Base-by-base conservation (phyloP, 352 stramenopile genomes). In the Phytopythium litorale region DNA sequence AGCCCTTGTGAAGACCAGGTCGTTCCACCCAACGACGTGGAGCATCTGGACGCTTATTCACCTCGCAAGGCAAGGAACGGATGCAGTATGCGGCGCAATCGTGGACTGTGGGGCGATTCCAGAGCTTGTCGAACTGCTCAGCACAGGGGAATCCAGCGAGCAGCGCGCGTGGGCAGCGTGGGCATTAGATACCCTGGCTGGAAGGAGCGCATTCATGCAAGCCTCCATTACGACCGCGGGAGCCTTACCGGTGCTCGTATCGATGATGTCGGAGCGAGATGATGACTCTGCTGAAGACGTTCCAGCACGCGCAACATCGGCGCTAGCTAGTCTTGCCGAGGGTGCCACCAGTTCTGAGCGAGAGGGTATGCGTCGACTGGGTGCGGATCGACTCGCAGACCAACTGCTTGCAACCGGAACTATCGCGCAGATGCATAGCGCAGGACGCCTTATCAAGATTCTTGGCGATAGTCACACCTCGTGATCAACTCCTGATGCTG, bases 71-170 rank as follows among this genome's bases (percentile, higher is more conserved):
- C 40, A 19, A 33, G n/a, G 46, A 33, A 16, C n/a, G 6, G 46
- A 52, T 19, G 21, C n/a, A 13, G n/a, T 52, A 13, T 19, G 46
- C 23, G 3, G 9, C 13, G 21, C 21, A 32, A 19, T 52, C 15
- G n/a, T 25, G 4, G 11, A 33, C 46, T 25, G 7, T 25, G 46
- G 46, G 30, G 46, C 46, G 46, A 52, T 52, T 33, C 46, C 46
- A 19, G 46, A 32, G 46, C 21, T 52, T 52, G 46, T 52, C n/a
- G n/a, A n/a, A 32, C 46, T 52, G 13, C n/a, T 52, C 21, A 45
- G 16, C 37, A 21, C 18, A 7, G 23, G 46, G 46, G 21, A 32
- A 33, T 32, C 46, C 11, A 32, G 23, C 15, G n/a, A 33, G 5
- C 46, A 32, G 15, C 46, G 46, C 3, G 46, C 23, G 11, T 25